A percentile compares a stretch with the other conserved stretches of the same genome.
Conservation (phyloP, 2,329 filamentous ascomycete species). For the Aspergillus sp. region DNA sequence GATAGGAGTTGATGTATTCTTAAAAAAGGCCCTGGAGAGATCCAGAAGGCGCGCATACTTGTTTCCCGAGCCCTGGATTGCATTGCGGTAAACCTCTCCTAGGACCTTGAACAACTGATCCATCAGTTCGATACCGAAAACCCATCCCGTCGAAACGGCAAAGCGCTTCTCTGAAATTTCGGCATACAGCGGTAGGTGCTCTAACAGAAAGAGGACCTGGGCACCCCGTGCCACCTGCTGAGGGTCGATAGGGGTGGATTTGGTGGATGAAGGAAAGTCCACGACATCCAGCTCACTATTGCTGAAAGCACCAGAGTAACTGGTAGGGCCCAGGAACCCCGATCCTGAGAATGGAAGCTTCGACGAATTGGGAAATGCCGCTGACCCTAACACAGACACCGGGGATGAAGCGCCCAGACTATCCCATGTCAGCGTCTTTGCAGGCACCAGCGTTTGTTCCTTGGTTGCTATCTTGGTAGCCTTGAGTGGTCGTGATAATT, state of each 20-base stretch:
- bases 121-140: not conserved
- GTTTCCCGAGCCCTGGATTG: not conserved
- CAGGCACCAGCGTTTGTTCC: not conserved
- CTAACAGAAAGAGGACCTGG: constrained; percentile 16
- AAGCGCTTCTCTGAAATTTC: constrained; percentile 21
- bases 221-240: constrained; percentile 15
- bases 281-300: constrained; percentile 8
- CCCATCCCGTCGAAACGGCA: not conserved
- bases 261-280: not conserved
- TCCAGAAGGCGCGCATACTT: not conserved
- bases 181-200: constrained; percentile 14
- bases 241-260: not conserved
- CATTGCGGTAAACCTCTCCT: constrained; percentile 1
- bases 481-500: not conserved
- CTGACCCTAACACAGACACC: not conserved
- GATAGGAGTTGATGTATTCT: constrained; percentile 1
- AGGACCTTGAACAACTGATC: not conserved
- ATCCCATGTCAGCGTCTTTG: not conserved
- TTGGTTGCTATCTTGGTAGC: not conserved
- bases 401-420: not conserved
- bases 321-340: constrained; percentile 25
- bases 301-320: constrained; percentile 20
- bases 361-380: not conserved
- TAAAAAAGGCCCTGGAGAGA: constrained; percentile 8
- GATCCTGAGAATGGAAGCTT: constrained; percentile 2